phyloP scores from a whole-genome alignment of 1,284 basidiomycete genomes.

The Coniferiporia sulphurascens region DNA sequence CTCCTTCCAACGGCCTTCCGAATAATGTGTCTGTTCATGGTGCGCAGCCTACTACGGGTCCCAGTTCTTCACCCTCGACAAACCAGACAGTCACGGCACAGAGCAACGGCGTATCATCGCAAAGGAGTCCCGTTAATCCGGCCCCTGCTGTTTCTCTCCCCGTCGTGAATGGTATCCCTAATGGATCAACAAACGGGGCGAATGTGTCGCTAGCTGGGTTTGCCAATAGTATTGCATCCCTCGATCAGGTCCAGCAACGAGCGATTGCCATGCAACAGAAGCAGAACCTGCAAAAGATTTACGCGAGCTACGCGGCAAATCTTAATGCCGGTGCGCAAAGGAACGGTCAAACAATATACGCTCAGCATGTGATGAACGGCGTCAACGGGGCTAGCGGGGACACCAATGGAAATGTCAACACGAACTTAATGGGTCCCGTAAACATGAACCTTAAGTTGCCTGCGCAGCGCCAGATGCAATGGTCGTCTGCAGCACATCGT shows the following conservation, averaged over 20 bases:
- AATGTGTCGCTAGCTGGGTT: conserved; percentile 2
- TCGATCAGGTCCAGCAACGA: conserved; percentile 28
- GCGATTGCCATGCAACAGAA: conserved; percentile 47
- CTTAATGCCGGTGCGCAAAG: conserved; percentile 25
- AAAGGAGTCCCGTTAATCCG: not conserved
- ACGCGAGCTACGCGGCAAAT: conserved; percentile 27
- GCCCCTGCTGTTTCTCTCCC: not conserved
- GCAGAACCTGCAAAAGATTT: conserved; percentile 48
- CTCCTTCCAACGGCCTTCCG: conserved; percentile 50
- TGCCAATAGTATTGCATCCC: conserved; percentile 24
- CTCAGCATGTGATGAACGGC: conserved; percentile 9
- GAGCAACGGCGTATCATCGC: conserved; percentile 3
- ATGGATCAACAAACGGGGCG: conserved; percentile 7
- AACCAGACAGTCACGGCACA: not conserved
- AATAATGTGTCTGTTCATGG: conserved; percentile 23
- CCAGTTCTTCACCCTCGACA: conserved; percentile 24
- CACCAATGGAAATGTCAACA: conserved; percentile 30
- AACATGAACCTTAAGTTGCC: conserved; percentile 39
- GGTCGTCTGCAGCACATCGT: conserved; percentile 28
- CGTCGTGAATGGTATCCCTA: conserved; percentile 10
- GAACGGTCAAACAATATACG: conserved; percentile 29
- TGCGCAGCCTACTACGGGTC: conserved; percentile 21
- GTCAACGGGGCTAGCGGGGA: not conserved
- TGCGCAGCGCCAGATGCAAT: conserved; percentile 38
- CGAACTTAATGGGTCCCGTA: conserved; percentile 30